Conservation (phyloP, 352 stramenopile genomes). For the Nothophytophthora sp. region DNA sequence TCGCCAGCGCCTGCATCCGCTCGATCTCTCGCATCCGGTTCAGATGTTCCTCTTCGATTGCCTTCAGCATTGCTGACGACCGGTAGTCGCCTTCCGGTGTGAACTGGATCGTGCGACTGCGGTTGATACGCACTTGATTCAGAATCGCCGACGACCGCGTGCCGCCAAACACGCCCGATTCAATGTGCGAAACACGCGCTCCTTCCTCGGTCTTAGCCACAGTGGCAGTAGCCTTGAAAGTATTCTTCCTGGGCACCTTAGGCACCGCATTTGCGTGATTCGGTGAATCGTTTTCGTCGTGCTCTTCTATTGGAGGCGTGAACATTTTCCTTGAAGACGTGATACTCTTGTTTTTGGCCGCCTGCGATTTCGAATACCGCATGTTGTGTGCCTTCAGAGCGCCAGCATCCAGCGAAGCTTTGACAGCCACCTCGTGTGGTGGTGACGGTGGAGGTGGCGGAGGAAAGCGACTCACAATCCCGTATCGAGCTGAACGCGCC, state of each 20-base stretch:
- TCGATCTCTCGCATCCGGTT: conserved; percentile 47
- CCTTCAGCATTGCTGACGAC: conserved; percentile 30
- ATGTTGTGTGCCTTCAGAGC: conserved; percentile 24
- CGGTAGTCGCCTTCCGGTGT: conserved; percentile 33
- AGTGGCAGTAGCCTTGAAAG: conserved; percentile 11
- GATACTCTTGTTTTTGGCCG: conserved; percentile 14
- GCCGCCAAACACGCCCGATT: conserved; percentile 19
- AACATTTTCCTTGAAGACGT: conserved; percentile 23
- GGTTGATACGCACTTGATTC: conserved; percentile 48
- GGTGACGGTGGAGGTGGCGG: conserved; percentile 25
- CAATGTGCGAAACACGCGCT: conserved; percentile 15
- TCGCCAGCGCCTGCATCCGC: conserved; percentile 23
- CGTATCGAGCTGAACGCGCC: conserved; percentile 23
- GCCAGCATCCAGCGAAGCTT: conserved; percentile 15
- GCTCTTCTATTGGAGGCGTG: conserved; percentile 17
- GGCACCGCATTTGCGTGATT: conserved; percentile 9
- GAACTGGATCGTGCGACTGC: conserved; percentile 40
- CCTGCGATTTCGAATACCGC: conserved; percentile 10
- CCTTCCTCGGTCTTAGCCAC: conserved; percentile 12
- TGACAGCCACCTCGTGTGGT: conserved; percentile 22
- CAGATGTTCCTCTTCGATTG: conserved; percentile 44
- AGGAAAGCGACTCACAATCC: conserved; percentile 30
- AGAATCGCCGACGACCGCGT: conserved; percentile 43
- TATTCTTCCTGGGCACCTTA: conserved; percentile 13
- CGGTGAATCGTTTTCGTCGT: conserved; percentile 4